Conservation (phyloP, 2,329 filamentous ascomycete species). For the Magnaporthales sp. region DNA sequence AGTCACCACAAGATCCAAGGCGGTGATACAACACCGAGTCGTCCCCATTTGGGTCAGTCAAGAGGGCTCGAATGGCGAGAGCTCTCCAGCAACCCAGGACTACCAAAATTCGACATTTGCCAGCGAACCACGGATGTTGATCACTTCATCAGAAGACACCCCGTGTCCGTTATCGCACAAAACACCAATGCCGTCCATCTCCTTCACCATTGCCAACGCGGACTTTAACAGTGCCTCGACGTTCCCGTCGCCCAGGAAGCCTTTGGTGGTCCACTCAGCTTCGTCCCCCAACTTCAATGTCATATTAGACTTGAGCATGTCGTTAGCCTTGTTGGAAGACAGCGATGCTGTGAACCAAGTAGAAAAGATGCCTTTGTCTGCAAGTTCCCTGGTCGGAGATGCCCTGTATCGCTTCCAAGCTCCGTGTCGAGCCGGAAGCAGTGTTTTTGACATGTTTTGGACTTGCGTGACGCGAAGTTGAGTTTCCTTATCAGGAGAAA, state of each 20-base stretch:
- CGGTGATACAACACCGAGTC: neutral
- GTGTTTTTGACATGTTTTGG: neutral
- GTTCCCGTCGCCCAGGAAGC: constrained; percentile 11
- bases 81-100: neutral
- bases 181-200: constrained; percentile 22
- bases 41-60: neutral
- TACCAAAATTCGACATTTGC: neutral
- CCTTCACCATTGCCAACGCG: constrained; percentile 17
- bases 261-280: constrained; percentile 15
- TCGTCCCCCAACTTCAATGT: constrained; percentile 14
- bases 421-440: neutral
- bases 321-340: constrained; percentile 16
- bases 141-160: neutral
- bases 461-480: constrained; percentile 15
- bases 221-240: constrained; percentile 15
- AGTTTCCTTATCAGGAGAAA: constrained; percentile 8
- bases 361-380: constrained; percentile 11
- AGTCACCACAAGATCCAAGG: neutral
- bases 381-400: constrained; percentile 8
- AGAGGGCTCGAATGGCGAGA: neutral
- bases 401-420: constrained; percentile 7
- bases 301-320: constrained; percentile 16
- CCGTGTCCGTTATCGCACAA: constrained; percentile 12
- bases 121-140: neutral
- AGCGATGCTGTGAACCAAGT: constrained; percentile 22